Evolutionary conservation across 2,329 filamentous ascomycete species (phyloP), one percentile per base, ranked within the genome.

Genomic region (Aspergillus vadensis): DNA sequence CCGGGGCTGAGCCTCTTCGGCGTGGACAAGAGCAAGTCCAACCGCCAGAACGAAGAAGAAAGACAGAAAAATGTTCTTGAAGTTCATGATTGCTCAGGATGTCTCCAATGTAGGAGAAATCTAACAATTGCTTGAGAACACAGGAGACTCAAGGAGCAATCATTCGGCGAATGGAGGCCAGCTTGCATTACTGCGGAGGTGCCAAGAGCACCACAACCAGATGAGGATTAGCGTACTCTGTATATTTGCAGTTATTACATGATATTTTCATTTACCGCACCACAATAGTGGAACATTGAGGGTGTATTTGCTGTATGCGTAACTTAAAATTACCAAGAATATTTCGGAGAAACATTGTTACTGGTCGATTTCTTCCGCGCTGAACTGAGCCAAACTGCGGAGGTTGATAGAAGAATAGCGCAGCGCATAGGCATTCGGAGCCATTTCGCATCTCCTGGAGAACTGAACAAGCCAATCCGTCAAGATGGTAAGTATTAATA

Each of bases 1-100:
- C 58, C 75, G 74, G 52, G 74, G 68, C 61, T 73, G 83, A 57
- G 91, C 90, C 69, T 90, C 87, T 62, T 86, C 87, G 36, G 86
- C 85, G 79, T 92, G 88, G 68, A 89, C 84, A 75, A 96, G 87
- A 57, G 72, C 74, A 81, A 91, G 86, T 68, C 92, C 80, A 75
- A 94, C 83, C 69, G 85, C 84, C 70, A 93, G 82, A 71, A 91
- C 88, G 71, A 96, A 77, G 73, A 97, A 86, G 74, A 96, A 84
- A 75, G 92, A 83, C 71, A 89, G 44, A 50, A 77, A 72, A 36
- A 75, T 57, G 43, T 68, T 74, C 63, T 68, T 72, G 64, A 76
- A 72, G 58, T 72, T 68, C 73, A 76, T 75, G 61, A 52, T 72
- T 66, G 66, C 63, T 62, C 44, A 60, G 54, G 62, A 67, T 66